phyloP scores from a whole-genome alignment of 495 filamentous ascomycete species.

The Cudoniella acicularis region DNA sequence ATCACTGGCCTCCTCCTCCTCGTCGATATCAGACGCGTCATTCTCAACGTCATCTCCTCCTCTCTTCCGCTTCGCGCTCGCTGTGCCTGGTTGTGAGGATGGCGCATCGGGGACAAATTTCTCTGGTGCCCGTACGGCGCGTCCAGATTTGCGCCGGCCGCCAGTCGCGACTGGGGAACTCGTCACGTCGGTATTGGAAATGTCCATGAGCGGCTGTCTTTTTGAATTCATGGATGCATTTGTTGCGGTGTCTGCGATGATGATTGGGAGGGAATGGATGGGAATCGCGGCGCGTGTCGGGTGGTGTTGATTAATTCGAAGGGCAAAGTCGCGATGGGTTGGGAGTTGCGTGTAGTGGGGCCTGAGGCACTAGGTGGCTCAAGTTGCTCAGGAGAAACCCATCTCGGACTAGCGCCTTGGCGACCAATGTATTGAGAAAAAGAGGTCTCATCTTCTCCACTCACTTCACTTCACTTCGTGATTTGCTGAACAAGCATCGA shows the following conservation, averaged over 20 bases:
- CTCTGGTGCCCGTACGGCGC: slow-evolving; percentile 70
- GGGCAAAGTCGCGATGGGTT: slow-evolving; percentile 9
- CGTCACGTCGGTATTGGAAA: slow-evolving; percentile 54
- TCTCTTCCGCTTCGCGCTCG: slow-evolving; percentile 51
- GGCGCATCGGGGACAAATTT: slow-evolving; percentile 53
- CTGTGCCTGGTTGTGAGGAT: slow-evolving; percentile 24
- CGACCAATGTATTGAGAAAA: too few species aligned
- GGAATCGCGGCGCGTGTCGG: slow-evolving; percentile 15
- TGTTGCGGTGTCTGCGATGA: slow-evolving; percentile 10
- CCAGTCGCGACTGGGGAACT: slow-evolving; percentile 44
- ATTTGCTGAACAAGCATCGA: too few species aligned
- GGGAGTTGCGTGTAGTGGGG: slow-evolving; percentile 1
- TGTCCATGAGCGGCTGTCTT: slow-evolving; percentile 53
- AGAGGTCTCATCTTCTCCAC: too few species aligned
- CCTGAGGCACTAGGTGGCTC: neutral
- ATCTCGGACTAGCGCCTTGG: too few species aligned
- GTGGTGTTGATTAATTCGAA: slow-evolving; percentile 8
- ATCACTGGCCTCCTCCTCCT: slow-evolving; percentile 40
- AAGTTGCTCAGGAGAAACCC: too few species aligned
- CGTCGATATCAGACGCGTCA: slow-evolving; percentile 30
- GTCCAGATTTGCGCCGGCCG: slow-evolving; percentile 73
- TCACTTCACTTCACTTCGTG: too few species aligned
- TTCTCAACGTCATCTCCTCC: slow-evolving; percentile 34
- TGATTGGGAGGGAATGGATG: slow-evolving; percentile 1
- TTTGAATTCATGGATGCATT: slow-evolving; percentile 28